A percentile compares a stretch with the other conserved stretches of the same genome.
These are phyloP conservation scores for Leishmania guyanensis DNA, from an alignment of 208 protist genomes.

Conservation along the genomic window DNA sequence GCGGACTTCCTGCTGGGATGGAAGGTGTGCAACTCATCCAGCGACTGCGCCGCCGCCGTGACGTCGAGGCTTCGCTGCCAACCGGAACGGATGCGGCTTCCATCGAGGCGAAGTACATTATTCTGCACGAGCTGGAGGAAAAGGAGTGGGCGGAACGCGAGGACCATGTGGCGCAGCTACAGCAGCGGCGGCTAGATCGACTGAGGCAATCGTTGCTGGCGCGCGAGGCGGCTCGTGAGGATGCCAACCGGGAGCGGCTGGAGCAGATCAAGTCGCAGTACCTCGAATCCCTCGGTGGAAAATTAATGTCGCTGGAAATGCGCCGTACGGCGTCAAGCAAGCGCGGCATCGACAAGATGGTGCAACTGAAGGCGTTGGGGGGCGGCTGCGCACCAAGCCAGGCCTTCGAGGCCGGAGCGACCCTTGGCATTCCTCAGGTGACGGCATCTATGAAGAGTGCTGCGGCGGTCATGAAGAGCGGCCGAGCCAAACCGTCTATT, in stretches of 20 bases:
- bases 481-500: constrained; percentile 14
- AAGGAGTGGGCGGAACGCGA: constrained; percentile 89
- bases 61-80: constrained; percentile 63
- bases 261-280: constrained; percentile 61
- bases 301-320: constrained; percentile 56
- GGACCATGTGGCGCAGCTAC: constrained; percentile 71
- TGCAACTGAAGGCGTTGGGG: constrained; percentile 9
- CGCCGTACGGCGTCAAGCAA: constrained; percentile 29
- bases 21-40: constrained; percentile 90
- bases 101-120: constrained; percentile 44
- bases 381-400: background rate
- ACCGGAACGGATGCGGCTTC: constrained; percentile 54
- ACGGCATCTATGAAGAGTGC: background rate
- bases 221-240: constrained; percentile 72
- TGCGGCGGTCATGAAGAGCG: background rate
- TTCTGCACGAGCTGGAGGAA: constrained; percentile 81
- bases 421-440: constrained; percentile 6
- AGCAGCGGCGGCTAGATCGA: constrained; percentile 67
- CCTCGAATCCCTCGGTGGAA: constrained; percentile 37
- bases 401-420: background rate
- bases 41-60: constrained; percentile 83
- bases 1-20: constrained; percentile 74
- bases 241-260: constrained; percentile 51
- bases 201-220: constrained; percentile 57
- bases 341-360: constrained; percentile 36